Evolutionary conservation across 164 flowering plant species (phyloP), one percentile per base, ranked within the genome.

Genomic region (Vitis riparia): DNA sequence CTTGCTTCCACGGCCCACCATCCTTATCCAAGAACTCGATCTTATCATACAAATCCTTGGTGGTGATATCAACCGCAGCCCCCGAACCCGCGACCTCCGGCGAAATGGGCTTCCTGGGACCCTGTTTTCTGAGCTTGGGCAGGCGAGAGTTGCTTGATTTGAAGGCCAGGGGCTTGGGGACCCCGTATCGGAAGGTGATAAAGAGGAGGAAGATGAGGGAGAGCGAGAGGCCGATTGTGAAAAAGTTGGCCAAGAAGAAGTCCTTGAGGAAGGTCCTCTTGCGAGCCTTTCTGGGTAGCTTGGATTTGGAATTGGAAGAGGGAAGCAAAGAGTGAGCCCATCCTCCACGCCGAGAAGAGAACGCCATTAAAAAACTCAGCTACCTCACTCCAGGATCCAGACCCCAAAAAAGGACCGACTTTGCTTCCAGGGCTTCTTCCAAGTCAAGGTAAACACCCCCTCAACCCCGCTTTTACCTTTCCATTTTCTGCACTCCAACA

Each of bases 1-100:
- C 99, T 67, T 96, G 98, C 77, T 86, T 96, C 97, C 99, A 96
- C 0, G 94, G 80, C 23, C 99, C 99, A 1, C 99, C 99, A 59
- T 91, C 92, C 17, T 71, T 78, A 68, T 96, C 98, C 77, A 57
- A 52, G 68, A 93, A 96, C 82, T 93, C 82, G 69, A 96, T 92
- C 85, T 78, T 87, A 51, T 96, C 98, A 66, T 96, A 96, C 73
- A 96, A 76, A 51, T 79, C 91, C 79, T 93, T 93, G 4, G 97
- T 93, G n/a, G 92, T 93, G 51, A 96, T 82, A 65, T 96, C 99
- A 5, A 91, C 94, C 3, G 51, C 65, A 13, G 94, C 86, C 0
- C 74, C 81, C 50, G 71, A 74, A 37, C 51, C 71, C 58, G 68
- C 63, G 51, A 29, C 80, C 60, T 63, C 59, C 6, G 68, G 9